These are phyloP conservation scores for Tuber microsphaerosporum DNA, from an alignment of 495 filamentous ascomycete genomes.

Conservation along the genomic window DNA sequence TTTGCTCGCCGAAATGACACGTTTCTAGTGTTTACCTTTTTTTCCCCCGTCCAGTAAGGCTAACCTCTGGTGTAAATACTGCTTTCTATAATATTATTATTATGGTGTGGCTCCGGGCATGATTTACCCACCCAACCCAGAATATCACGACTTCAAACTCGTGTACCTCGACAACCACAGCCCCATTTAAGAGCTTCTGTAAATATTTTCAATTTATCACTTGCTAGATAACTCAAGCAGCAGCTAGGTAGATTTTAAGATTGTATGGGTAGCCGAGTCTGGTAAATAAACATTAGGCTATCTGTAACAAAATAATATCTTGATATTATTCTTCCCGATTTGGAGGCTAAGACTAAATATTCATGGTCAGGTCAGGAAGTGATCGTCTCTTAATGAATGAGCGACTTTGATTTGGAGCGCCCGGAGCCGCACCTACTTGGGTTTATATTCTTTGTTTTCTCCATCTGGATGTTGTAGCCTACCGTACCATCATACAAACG, in stretches of 20 bases:
- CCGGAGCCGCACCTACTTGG: too few relatives aligned
- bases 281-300: not conserved
- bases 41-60: not conserved
- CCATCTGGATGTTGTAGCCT: too few relatives aligned
- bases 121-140: not conserved
- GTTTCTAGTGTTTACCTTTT: not conserved
- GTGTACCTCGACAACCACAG: not conserved
- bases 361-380: not conserved
- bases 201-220: not conserved
- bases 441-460: too few relatives aligned
- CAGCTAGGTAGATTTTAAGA: not conserved
- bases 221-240: not conserved
- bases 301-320: constrained; percentile 1
- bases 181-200: not conserved
- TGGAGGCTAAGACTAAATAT: constrained; percentile 1
- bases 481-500: too few relatives aligned
- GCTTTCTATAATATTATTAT: too few relatives aligned
- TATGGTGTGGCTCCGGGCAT: not conserved
- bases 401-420: not conserved
- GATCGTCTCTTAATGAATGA: not conserved
- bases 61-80: not conserved
- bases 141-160: not conserved
- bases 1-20: not conserved
- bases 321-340: constrained; percentile 11
- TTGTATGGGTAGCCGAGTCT: not conserved